Percentiles rank a stretch among this genome's conserved stretches.
Evolutionary conservation across 176 grass and related monocot genomes (phyloP).

Genomic region (Secale cereale): DNA sequence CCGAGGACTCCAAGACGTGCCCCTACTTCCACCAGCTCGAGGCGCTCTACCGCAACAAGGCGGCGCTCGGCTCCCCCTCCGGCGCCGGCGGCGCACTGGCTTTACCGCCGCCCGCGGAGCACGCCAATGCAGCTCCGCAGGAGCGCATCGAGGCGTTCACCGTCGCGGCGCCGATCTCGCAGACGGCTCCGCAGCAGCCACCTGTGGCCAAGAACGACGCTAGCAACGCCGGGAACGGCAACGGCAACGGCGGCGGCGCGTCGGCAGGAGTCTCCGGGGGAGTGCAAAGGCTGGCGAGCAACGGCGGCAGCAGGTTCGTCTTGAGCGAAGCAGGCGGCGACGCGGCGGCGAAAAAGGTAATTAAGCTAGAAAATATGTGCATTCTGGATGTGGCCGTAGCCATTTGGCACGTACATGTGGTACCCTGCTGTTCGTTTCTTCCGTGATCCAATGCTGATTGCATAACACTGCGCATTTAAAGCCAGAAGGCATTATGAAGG

Average conservation of each 20-base stretch:
- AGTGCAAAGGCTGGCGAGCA: constrained; percentile 43
- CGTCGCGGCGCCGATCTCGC: constrained; percentile 31
- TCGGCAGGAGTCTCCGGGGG: constrained; percentile 17
- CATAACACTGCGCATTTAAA: constrained; percentile 68
- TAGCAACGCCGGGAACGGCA: constrained; percentile 18
- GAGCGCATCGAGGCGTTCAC: constrained; percentile 10
- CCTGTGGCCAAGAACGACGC: constrained; percentile 30
- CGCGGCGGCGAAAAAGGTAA: constrained; percentile 69
- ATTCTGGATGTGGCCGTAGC: constrained; percentile 27
- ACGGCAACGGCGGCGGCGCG: neutral
- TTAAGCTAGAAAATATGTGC: constrained; percentile 11
- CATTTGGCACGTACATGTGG: constrained; percentile 43
- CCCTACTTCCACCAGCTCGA: constrained; percentile 99
- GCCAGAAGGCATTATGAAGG: constrained; percentile 93
- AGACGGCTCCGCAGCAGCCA: constrained; percentile 37
- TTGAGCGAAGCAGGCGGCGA: constrained; percentile 28
- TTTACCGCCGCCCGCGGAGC: neutral
- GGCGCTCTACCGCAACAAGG: constrained; percentile 88
- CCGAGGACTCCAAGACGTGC: constrained; percentile 96
- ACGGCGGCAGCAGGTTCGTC: constrained; percentile 45
- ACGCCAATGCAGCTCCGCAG: constrained; percentile 20
- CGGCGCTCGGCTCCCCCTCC: constrained; percentile 4
- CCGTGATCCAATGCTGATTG: constrained; percentile 63
- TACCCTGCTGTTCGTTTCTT: constrained; percentile 45
- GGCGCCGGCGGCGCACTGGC: neutral